These are phyloP conservation scores for Babesia ovis DNA, from an alignment of 169 alveolate species.

Conservation along the genomic window DNA sequence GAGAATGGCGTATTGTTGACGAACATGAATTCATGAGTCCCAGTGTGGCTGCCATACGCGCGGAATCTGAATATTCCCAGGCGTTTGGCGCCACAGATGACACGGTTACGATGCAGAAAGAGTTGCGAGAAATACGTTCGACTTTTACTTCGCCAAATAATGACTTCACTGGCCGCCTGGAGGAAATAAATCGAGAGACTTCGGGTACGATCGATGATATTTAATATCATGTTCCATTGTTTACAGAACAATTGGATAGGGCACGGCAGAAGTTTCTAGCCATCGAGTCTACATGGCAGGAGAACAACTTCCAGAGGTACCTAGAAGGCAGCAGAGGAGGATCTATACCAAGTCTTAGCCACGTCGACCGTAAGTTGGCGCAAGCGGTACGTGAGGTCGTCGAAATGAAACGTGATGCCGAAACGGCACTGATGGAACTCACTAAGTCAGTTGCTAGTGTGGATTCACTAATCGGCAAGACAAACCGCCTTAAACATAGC, in stretches of 20 bases:
- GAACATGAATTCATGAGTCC: constrained; percentile 45
- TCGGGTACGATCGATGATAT: constrained; percentile 25
- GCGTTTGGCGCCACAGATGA: constrained; percentile 4
- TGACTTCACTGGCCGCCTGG: constrained; percentile 29
- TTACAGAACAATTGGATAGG: constrained; percentile 51
- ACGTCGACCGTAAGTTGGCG: constrained; percentile 53
- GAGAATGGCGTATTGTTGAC: constrained; percentile 62
- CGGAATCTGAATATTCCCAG: constrained; percentile 14
- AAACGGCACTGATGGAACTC: constrained; percentile 57
- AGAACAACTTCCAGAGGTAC: constrained; percentile 31
- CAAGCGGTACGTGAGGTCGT: constrained; percentile 66
- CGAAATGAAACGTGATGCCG: constrained; percentile 65
- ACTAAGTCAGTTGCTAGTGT: constrained; percentile 66
- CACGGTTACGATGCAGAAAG: constrained; percentile 9
- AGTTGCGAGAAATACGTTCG: constrained; percentile 22
- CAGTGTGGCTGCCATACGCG: constrained; percentile 25
- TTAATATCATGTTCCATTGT: not conserved
- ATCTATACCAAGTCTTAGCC: constrained; percentile 9
- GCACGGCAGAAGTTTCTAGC: constrained; percentile 37
- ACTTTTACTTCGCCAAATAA: constrained; percentile 20
- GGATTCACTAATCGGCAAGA: constrained; percentile 36
- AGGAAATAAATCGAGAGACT: constrained; percentile 54
- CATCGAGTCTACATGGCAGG: constrained; percentile 44
- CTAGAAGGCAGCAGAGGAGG: not conserved
- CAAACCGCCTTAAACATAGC: constrained; percentile 35